These are phyloP conservation scores for Prosopis cineraria DNA, from an alignment of 306 rosid genomes.

Conservation along the genomic window DNA sequence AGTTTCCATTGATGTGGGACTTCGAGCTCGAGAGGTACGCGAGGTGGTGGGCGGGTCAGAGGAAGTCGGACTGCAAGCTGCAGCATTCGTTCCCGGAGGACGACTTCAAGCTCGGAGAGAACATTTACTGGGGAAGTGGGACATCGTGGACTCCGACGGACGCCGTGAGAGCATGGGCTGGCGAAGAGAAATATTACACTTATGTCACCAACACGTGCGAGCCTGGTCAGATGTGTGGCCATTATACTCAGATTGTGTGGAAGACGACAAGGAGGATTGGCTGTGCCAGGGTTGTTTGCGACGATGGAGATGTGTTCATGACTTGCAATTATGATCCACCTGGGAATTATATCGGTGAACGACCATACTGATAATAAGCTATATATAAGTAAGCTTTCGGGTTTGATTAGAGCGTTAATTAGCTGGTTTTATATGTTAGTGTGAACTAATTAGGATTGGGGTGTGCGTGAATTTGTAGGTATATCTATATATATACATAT, in stretches of 20 bases:
- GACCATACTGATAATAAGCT: constrained; percentile 41
- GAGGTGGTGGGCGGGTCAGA: constrained; percentile 74
- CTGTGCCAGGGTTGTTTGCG: constrained; percentile 76
- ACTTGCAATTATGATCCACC: constrained; percentile 83
- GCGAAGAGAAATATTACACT: constrained; percentile 67
- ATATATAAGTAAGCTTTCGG: not conserved
- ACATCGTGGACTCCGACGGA: constrained; percentile 65
- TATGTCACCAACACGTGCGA: constrained; percentile 61
- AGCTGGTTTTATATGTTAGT: not conserved
- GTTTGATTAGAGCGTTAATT: not conserved
- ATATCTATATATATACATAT: not conserved
- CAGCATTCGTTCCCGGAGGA: constrained; percentile 82
- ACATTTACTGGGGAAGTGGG: constrained; percentile 87
- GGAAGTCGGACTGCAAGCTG: constrained; percentile 65
- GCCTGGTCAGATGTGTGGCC: constrained; percentile 81
- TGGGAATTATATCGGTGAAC: constrained; percentile 80
- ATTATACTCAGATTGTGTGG: constrained; percentile 91
- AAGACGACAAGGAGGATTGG: constrained; percentile 65
- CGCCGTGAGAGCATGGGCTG: constrained; percentile 72
- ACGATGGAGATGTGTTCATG: constrained; percentile 80
- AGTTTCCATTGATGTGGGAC: constrained; percentile 67
- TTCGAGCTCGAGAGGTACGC: constrained; percentile 73
- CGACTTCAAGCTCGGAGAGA: constrained; percentile 79
- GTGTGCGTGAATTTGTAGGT: not conserved
- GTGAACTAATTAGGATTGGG: not conserved